Evolutionary conservation across 768 basidiomycete species (phyloP), one percentile per base, ranked within the genome.

Genomic region (Strobilomyces echinocephalus): DNA sequence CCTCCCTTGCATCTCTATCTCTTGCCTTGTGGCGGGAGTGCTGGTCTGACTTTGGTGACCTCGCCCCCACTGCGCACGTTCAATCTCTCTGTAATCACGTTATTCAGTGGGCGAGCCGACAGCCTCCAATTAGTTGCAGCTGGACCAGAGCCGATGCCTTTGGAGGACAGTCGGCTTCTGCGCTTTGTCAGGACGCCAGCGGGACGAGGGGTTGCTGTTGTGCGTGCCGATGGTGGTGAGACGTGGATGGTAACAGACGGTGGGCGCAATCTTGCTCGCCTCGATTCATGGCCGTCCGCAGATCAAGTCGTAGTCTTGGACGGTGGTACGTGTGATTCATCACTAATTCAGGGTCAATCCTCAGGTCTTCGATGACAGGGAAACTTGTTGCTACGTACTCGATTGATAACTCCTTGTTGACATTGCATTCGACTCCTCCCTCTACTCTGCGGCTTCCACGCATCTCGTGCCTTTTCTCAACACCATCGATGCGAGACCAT

Each of bases 171-270:
- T 14, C 72, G 74, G 40, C 80, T 91, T 52, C 60, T 75, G 12
- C 75, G 78, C 35, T 85, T 91, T 59, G 81, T 88, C 35, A 78
- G 91, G 55, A 91, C 90, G 3, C 85, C 88, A 1, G 86, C 91
- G 54, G 91, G 91, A 1, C 77, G 76, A 49, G 90, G 87, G 7
- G 77, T 93, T 34, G 88, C 81, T 12, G 80, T 86, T 14, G 71
- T 87, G 31, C 81, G 87, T 41, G 68, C 67, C 31, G 71, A 75
- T 39, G 80, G 81, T 4, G 85, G 84, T 7, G 87, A 91, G 62
- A 74, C 78, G 2, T 91, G 86, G 85, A 74, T 72, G 59, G 72
- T 82, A 52, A 66, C 68, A 8, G 74, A 77, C 41, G 67, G 72
- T 45, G 81, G 80, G 11, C 70, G 73, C 30, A 75, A 74, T 54